These are phyloP conservation scores for Bruguiera parviflora DNA, from an alignment of 345 rosid genomes.

Conservation along the genomic window DNA sequence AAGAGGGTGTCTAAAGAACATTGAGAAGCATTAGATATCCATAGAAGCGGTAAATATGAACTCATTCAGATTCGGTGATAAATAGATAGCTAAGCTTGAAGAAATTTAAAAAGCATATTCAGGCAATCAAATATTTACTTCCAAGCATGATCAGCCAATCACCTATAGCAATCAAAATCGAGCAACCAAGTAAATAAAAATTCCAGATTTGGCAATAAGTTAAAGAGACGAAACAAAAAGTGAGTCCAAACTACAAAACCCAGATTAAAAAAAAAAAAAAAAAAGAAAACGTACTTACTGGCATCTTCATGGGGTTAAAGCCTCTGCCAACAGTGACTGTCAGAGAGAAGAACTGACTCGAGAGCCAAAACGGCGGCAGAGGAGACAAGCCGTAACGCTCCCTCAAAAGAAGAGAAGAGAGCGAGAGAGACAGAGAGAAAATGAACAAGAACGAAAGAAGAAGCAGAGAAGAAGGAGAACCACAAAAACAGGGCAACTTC, in stretches of 20 bases:
- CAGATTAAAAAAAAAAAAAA: slow-evolving; percentile 13
- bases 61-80: neutral
- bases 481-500: slow-evolving; percentile 32
- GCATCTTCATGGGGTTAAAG: slow-evolving; percentile 77
- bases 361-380: slow-evolving; percentile 9
- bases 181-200: slow-evolving; percentile 12
- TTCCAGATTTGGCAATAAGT: slow-evolving; percentile 24
- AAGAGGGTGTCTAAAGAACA: neutral
- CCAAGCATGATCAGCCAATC: neutral
- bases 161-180: slow-evolving; percentile 18
- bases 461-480: slow-evolving; percentile 18
- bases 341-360: slow-evolving; percentile 1
- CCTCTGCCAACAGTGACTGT: slow-evolving; percentile 25
- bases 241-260: slow-evolving; percentile 15
- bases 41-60: neutral
- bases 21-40: neutral
- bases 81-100: neutral
- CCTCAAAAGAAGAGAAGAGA: slow-evolving; percentile 10
- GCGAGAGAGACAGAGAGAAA: neutral
- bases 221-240: neutral
- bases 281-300: slow-evolving; percentile 89
- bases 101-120: neutral
- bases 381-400: slow-evolving; percentile 10
- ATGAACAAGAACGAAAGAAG: neutral
- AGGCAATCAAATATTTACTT: neutral